Conservation (phyloP, 371 early-diverging fungal genomes). For the Haplosporangium sp. region DNA sequence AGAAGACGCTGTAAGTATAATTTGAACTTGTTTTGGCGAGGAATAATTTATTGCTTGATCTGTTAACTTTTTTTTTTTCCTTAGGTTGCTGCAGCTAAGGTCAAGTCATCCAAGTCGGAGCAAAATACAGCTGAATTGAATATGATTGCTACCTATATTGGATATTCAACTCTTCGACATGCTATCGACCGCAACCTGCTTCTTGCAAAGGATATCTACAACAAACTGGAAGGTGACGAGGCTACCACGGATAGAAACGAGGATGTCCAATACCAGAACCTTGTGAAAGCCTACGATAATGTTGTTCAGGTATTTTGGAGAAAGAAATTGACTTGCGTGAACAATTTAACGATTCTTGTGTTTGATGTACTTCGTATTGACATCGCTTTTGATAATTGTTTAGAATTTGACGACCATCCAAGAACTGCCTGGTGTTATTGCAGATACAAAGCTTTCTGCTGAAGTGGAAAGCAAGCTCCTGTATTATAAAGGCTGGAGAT, state of each 20-base stretch:
- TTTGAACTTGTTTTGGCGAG: not conserved
- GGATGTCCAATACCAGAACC: slow-evolving; percentile 68
- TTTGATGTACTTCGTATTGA: too few relatives aligned
- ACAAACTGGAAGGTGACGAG: slow-evolving; percentile 41
- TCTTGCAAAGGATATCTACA: slow-evolving; percentile 57
- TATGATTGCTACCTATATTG: slow-evolving; percentile 66
- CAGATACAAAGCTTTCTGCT: slow-evolving; percentile 62
- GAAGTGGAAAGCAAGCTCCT: slow-evolving; percentile 65
- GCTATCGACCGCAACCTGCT: slow-evolving; percentile 70
- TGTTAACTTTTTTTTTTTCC: not conserved
- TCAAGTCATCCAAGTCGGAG: slow-evolving; percentile 78
- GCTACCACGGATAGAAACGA: slow-evolving; percentile 36
- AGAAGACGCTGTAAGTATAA: slow-evolving; percentile 67
- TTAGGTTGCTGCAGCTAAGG: slow-evolving; percentile 72
- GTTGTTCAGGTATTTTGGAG: slow-evolving; percentile 68
- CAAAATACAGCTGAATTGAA: slow-evolving; percentile 70
- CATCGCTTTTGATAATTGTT: not conserved
- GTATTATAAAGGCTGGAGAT: slow-evolving; percentile 68
- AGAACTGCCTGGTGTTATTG: slow-evolving; percentile 65
- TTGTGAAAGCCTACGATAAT: slow-evolving; percentile 75
- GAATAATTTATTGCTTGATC: not conserved
- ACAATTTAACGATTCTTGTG: too few relatives aligned
- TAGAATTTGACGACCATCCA: slow-evolving; percentile 65
- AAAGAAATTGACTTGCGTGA: too few relatives aligned
- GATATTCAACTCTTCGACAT: slow-evolving; percentile 63